Evolutionary conservation across 164 flowering plant genomes (phyloP).

Genomic region (Stephania japonica): DNA sequence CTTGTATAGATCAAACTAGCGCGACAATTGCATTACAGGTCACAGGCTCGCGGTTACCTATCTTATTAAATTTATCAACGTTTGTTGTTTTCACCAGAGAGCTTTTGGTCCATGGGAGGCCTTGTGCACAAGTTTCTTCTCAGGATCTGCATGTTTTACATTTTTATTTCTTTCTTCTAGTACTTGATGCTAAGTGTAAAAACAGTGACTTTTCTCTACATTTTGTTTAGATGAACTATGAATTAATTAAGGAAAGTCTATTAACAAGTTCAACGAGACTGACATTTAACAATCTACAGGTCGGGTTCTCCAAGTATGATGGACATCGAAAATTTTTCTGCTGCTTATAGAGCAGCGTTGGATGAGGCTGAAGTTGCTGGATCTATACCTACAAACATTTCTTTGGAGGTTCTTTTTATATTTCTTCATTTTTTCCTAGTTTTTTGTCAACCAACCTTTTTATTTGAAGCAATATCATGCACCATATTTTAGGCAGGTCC

Average conservation of each 20-base stretch:
- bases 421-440: neutral
- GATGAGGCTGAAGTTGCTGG: constrained; percentile 68
- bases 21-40: too few species aligned
- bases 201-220: too few species aligned
- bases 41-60: too few species aligned
- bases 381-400: constrained; percentile 52
- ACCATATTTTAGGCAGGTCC: neutral
- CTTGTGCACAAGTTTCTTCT: too few species aligned
- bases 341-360: constrained; percentile 47
- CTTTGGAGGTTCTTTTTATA: constrained; percentile 53
- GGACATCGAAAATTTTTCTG: constrained; percentile 74
- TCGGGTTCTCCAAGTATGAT: constrained; percentile 85
- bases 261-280: neutral
- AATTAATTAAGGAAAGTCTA: neutral
- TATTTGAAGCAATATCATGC: neutral
- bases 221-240: too few species aligned
- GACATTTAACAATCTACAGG: constrained; percentile 30
- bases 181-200: too few species aligned
- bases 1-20: too few species aligned
- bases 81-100: too few species aligned
- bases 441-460: neutral
- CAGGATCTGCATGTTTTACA: too few species aligned
- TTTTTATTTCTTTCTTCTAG: too few species aligned
- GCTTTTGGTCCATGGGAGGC: too few species aligned
- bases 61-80: too few species aligned